These are phyloP conservation scores for Ambrosiella xylebori DNA, from an alignment of 2,329 filamentous ascomycete genomes.

Conservation along the genomic window DNA sequence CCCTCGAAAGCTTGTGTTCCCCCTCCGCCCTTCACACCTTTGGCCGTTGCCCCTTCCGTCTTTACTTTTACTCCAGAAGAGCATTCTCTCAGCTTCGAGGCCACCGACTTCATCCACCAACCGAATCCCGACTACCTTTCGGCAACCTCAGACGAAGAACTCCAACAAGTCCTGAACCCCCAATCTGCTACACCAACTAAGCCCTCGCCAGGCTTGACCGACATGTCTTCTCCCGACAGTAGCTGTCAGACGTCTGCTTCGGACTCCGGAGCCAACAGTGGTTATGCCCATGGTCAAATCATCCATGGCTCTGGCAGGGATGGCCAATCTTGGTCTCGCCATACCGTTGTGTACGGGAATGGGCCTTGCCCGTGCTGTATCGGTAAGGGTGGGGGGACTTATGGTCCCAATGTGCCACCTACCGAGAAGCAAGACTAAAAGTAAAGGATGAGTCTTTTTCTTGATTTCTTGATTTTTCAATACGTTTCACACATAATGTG, in stretches of 20 bases:
- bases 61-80: slow-evolving; percentile 22
- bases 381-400: slow-evolving; percentile 31
- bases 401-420: slow-evolving; percentile 35
- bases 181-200: slow-evolving; percentile 11
- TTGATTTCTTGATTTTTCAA: neutral
- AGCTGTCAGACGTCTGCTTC: neutral
- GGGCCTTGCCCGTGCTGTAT: slow-evolving; percentile 40
- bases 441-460: neutral
- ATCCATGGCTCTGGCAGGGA: slow-evolving; percentile 30
- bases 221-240: slow-evolving; percentile 10
- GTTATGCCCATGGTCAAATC: slow-evolving; percentile 29
- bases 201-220: slow-evolving; percentile 15
- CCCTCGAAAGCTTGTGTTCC: slow-evolving; percentile 15
- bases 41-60: slow-evolving; percentile 25
- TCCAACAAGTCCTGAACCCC: neutral
- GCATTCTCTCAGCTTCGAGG: slow-evolving; percentile 18
- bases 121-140: slow-evolving; percentile 33
- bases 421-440: slow-evolving; percentile 29
- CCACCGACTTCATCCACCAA: slow-evolving; percentile 27
- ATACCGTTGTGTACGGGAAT: slow-evolving; percentile 42
- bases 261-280: slow-evolving; percentile 20
- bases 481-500: no score
- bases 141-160: slow-evolving; percentile 16
- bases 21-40: slow-evolving; percentile 33
- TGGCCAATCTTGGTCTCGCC: slow-evolving; percentile 36